These are phyloP conservation scores for Colletotrichum higginsianum DNA, from an alignment of 2,329 filamentous ascomycete genomes.

Conservation along the genomic window DNA sequence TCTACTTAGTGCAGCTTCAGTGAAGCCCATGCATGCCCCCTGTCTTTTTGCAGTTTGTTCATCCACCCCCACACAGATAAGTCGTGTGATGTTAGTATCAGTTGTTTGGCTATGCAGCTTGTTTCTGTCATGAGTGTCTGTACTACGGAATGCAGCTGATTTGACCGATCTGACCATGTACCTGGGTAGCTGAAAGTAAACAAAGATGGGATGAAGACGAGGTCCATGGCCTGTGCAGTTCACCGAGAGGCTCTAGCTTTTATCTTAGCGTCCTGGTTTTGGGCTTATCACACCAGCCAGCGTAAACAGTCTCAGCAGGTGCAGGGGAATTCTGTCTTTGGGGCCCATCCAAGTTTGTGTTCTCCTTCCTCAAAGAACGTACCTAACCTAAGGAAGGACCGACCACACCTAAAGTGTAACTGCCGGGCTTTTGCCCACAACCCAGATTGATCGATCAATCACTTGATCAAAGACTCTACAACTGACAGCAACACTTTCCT, in stretches of 20 bases:
- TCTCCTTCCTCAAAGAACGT: not conserved
- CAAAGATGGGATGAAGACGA: slow-evolving; percentile 26
- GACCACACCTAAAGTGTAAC: slow-evolving; percentile 21
- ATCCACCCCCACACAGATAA: too few species aligned
- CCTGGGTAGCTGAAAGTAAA: not conserved
- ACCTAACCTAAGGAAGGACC: slow-evolving; percentile 8
- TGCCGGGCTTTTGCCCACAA: slow-evolving; percentile 24
- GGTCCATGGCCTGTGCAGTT: slow-evolving; percentile 6
- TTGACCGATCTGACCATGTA: slow-evolving; percentile 18
- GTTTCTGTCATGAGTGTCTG: not conserved
- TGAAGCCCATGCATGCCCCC: not conserved
- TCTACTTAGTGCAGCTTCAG: not conserved
- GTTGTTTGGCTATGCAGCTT: not conserved
- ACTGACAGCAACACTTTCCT: not conserved
- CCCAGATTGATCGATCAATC: not conserved
- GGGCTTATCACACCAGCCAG: slow-evolving; percentile 20
- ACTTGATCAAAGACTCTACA: not conserved
- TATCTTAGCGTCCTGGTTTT: slow-evolving; percentile 21
- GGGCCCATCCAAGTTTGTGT: slow-evolving; percentile 4
- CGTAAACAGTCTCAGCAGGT: slow-evolving; percentile 17
- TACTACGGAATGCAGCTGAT: slow-evolving; percentile 24
- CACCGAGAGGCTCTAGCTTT: slow-evolving; percentile 38
- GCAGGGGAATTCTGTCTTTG: slow-evolving; percentile 10
- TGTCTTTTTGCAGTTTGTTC: too few species aligned
- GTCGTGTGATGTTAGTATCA: not conserved